Conservation (phyloP, 2,329 filamentous ascomycete genomes). For the Ascocoryne sarcoides region DNA sequence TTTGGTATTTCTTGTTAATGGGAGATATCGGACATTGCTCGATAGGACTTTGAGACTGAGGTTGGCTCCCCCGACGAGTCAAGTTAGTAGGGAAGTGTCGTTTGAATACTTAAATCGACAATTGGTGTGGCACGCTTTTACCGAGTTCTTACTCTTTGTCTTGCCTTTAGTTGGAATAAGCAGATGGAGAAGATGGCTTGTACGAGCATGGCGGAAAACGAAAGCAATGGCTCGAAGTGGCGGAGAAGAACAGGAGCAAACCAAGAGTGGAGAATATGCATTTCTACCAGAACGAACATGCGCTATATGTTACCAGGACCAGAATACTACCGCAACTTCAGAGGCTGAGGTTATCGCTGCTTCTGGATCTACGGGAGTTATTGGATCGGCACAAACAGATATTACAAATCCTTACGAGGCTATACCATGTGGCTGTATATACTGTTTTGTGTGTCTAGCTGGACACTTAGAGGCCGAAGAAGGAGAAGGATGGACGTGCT, state of each 20-base stretch:
- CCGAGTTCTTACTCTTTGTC: slow-evolving; percentile 94
- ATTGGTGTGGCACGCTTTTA: slow-evolving; percentile 99
- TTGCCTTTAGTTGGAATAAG: slow-evolving; percentile 94
- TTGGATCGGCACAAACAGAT: slow-evolving; percentile 84
- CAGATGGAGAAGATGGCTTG: slow-evolving; percentile 86
- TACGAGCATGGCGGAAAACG: slow-evolving; percentile 74
- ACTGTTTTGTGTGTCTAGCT: slow-evolving; percentile 94
- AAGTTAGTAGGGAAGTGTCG: slow-evolving; percentile 83
- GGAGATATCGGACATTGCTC: slow-evolving; percentile 81
- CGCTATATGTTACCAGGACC: slow-evolving; percentile 92
- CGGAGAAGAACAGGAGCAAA: slow-evolving; percentile 40
- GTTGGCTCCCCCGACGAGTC: slow-evolving; percentile 73
- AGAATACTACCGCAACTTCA: slow-evolving; percentile 62
- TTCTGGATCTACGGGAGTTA: slow-evolving; percentile 58
- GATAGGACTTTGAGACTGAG: slow-evolving; percentile 79
- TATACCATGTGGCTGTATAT: slow-evolving; percentile 80
- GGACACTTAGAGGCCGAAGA: slow-evolving; percentile 85
- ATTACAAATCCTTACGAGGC: slow-evolving; percentile 95
- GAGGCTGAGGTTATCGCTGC: slow-evolving; percentile 71
- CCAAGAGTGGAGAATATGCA: slow-evolving; percentile 62
- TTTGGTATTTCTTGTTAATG: slow-evolving; percentile 82
- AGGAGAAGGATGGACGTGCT: slow-evolving; percentile 85
- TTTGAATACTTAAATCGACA: slow-evolving; percentile 98
- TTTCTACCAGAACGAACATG: slow-evolving; percentile 92
- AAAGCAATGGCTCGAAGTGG: slow-evolving; percentile 52